A percentile compares a stretch with the other conserved stretches of the same genome.
Evolutionary conservation across 306 rosid genomes (phyloP).

Genomic region (Prunus mume): DNA sequence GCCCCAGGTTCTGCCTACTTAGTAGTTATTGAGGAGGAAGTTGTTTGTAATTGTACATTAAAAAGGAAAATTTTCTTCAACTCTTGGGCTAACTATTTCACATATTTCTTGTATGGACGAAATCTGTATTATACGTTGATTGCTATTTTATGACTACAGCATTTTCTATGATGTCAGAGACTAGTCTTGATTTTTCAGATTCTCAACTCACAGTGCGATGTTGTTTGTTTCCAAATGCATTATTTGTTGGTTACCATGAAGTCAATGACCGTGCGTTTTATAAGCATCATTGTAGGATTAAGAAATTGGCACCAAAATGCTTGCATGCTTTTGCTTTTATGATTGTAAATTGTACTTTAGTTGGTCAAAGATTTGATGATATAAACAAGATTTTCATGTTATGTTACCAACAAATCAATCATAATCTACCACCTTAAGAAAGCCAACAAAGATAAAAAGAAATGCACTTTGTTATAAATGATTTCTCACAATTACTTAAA

Average conservation of each 20-base stretch:
- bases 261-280: not conserved
- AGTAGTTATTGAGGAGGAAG: conserved; percentile 3
- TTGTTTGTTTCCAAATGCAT: not conserved
- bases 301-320: not conserved
- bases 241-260: no score
- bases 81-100: not conserved
- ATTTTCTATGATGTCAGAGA: not conserved
- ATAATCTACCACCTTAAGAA: not conserved
- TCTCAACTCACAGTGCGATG: not conserved
- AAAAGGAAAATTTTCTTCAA: not conserved
- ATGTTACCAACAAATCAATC: not conserved
- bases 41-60: conserved; percentile 50
- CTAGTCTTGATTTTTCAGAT: not conserved
- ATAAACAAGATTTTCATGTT: not conserved
- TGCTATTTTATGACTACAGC: not conserved
- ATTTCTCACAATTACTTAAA: no score
- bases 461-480: no score
- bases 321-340: not conserved
- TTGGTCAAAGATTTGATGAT: not conserved
- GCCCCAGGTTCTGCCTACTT: conserved; percentile 80
- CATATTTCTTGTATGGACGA: conserved; percentile 21
- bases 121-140: conserved; percentile 16
- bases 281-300: not conserved
- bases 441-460: no score
- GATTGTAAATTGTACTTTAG: not conserved